Evolutionary conservation across 495 filamentous ascomycete genomes (phyloP).

Genomic region (Friedmanniomyces simplex): DNA sequence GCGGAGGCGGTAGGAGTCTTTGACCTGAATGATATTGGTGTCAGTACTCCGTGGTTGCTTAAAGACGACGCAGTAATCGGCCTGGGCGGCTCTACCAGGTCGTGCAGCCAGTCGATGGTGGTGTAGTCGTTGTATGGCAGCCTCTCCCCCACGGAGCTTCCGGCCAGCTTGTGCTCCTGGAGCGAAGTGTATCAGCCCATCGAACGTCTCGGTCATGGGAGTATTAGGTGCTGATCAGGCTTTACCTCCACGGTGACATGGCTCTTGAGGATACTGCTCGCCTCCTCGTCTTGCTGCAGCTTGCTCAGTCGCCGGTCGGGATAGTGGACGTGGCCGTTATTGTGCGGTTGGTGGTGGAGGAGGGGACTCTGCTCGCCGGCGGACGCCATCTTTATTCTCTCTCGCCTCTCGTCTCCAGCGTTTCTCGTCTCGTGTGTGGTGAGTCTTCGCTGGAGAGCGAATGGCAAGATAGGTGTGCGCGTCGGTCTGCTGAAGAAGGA

Average conservation of each 20-base stretch:
- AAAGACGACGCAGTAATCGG: too few species aligned
- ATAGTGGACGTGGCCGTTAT: not conserved
- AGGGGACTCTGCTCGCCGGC: slow-evolving; percentile 14
- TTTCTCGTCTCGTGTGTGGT: not conserved
- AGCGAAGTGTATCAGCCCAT: too few species aligned
- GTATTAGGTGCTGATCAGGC: too few species aligned
- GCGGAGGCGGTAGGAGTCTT: slow-evolving; percentile 45
- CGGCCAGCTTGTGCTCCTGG: slow-evolving; percentile 13
- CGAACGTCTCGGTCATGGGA: too few species aligned
- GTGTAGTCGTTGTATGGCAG: slow-evolving; percentile 50
- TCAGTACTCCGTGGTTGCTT: too few species aligned
- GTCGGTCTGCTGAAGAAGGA: not conserved
- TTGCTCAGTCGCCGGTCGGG: slow-evolving; percentile 6
- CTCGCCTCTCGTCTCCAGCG: slow-evolving; percentile 6
- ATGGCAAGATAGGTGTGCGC: slow-evolving; percentile 6
- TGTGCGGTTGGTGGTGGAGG: not conserved
- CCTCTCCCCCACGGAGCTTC: slow-evolving; percentile 38
- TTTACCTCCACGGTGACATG: slow-evolving; percentile 17
- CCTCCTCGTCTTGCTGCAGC: slow-evolving; percentile 16
- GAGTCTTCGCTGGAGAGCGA: slow-evolving; percentile 6
- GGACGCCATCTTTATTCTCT: too few species aligned
- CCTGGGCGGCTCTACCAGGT: slow-evolving; percentile 40
- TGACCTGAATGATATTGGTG: slow-evolving; percentile 34
- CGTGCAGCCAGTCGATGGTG: slow-evolving; percentile 51
- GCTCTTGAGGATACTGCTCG: slow-evolving; percentile 16